Conservation (phyloP, 176 grass and related monocot genomes). For the Avena insularis region DNA sequence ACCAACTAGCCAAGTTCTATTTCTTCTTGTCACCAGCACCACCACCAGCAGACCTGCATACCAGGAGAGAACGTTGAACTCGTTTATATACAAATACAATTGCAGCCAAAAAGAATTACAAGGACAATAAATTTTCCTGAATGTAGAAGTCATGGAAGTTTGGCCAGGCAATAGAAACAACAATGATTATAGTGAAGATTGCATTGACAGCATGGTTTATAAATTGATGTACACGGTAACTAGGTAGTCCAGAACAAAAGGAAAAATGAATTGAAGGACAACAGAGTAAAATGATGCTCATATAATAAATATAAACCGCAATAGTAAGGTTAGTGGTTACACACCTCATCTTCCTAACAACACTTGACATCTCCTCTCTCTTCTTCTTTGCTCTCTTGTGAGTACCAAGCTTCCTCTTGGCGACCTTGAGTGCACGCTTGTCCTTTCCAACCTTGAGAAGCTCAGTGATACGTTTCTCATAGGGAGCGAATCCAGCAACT, state of each 20-base stretch:
- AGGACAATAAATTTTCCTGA: background rate
- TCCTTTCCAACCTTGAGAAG: slow-evolving; percentile 35
- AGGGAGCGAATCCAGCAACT: slow-evolving; percentile 28
- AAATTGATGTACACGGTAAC: background rate
- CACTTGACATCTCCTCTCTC: slow-evolving; percentile 32
- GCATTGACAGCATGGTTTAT: no score
- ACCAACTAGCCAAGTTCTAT: background rate
- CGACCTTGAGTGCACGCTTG: slow-evolving; percentile 22
- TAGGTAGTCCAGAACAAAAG: background rate
- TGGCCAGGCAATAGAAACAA: background rate
- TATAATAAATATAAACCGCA: background rate
- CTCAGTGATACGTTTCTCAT: slow-evolving; percentile 34
- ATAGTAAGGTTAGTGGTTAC: background rate
- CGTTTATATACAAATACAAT: background rate
- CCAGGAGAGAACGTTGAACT: background rate
- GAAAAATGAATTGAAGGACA: background rate
- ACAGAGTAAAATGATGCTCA: background rate
- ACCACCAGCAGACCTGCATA: slow-evolving; percentile 29
- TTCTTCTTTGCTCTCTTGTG: slow-evolving; percentile 33
- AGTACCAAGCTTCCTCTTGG: slow-evolving; percentile 33
- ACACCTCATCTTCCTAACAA: slow-evolving; percentile 21
- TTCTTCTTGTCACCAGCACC: slow-evolving; percentile 36
- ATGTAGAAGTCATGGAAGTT: background rate
- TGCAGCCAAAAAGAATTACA: background rate
- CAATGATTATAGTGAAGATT: background rate